Percentiles rank a stretch among this genome's conserved stretches.
These are phyloP conservation scores for Hapsidospora chrysogenum DNA, from an alignment of 495 filamentous ascomycete species.

Conservation along the genomic window DNA sequence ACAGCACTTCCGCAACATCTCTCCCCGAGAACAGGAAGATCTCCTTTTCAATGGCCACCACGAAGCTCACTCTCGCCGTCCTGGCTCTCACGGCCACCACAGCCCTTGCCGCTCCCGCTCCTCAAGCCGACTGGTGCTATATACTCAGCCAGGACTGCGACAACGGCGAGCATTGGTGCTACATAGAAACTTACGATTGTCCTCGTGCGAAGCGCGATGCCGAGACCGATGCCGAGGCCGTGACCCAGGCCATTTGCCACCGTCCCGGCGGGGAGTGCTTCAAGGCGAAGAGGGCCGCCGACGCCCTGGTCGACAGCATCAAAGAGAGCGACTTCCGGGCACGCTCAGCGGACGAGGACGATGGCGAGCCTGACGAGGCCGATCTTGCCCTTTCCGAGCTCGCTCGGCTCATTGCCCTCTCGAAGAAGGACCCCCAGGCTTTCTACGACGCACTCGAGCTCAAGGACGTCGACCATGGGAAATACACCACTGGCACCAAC, in stretches of 20 bases:
- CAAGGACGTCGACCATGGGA: too few species aligned
- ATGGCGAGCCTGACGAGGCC: not conserved
- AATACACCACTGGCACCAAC: too few species aligned
- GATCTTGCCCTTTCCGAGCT: not conserved
- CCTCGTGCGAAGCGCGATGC: slow-evolving; percentile 17
- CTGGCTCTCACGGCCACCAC: too few species aligned
- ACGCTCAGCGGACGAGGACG: not conserved
- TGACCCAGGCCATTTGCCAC: slow-evolving; percentile 10
- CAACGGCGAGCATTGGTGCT: too few species aligned
- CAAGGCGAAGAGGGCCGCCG: slow-evolving; percentile 13
- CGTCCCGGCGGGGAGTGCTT: slow-evolving; percentile 14
- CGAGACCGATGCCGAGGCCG: slow-evolving; percentile 1
- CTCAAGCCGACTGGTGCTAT: too few species aligned
- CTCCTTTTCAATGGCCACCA: too few species aligned
- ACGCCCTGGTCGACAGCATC: slow-evolving; percentile 9
- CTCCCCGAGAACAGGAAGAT: too few species aligned
- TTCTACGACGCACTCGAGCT: not conserved
- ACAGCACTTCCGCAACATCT: too few species aligned
- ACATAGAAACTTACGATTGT: too few species aligned
- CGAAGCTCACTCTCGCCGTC: too few species aligned
- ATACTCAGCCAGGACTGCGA: too few species aligned
- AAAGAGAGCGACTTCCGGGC: not conserved
- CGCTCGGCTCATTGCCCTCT: slow-evolving; percentile 2
- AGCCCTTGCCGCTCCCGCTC: too few species aligned
- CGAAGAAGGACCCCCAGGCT: slow-evolving; percentile 1